Evolutionary conservation across 331 rosid species (phyloP), one percentile per base, ranked within the genome.

Genomic region (Malus hybrid): DNA sequence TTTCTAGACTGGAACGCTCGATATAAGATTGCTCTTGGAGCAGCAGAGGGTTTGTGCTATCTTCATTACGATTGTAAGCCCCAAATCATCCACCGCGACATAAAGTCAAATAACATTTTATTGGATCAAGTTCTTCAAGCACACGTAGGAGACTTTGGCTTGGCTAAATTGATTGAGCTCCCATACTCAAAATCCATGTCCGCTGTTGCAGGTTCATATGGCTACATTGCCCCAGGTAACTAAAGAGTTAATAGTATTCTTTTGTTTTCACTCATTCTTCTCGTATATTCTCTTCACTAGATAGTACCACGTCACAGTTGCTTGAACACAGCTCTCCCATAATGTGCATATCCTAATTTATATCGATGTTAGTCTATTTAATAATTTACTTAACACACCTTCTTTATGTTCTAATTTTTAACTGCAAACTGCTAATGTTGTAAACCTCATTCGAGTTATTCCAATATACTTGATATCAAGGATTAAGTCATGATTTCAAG

Each of bases 151-250:
- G 91, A 90, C 79, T 90, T 90, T 34, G 96, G 96, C 75, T 75
- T 90, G 81, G 96, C 96, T 20, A 90, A 90, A 72, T 70, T 90
- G 87, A 83, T 90, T 29, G 96, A 90, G 33, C 78, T 88, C 55
- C 88, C 96, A 6, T 88, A 73, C 71, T 90, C 96, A 32, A 88
- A 90, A 73, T 90, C 93, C 76, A 90, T 90, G 96, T 90, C 96
- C 39, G 87, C 93, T 71, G 93, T 90, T 76, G 96, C 91, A 24
- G 96, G 96, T 71, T 90, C 96, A 81, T 90, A 88, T 73, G 96
- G 96, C 75, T 90, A 90, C 82, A 90, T 90, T 78, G 96, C 96
- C 57, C 96, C 96, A 63, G 96, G 96, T 90, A 85, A 60, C 76
- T 34, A 42, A 31, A 76, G 18, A 36, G 44, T 13, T 57, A 0